Evolutionary conservation across 2,329 filamentous ascomycete genomes (phyloP), one percentile per base, ranked within the genome.

Genomic region (Oidium heveae): DNA sequence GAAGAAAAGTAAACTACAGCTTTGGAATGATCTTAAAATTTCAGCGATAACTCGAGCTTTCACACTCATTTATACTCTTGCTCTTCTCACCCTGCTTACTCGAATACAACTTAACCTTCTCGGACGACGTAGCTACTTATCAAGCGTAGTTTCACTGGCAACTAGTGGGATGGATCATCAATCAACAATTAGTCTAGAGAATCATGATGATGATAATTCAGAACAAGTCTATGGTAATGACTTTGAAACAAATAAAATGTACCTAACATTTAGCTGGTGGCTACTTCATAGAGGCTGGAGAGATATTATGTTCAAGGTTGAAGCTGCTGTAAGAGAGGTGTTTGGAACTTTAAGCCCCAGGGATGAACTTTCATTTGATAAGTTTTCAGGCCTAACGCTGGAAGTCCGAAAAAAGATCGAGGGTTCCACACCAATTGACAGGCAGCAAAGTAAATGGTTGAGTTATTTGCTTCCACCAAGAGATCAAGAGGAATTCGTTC

Each of bases 201-300:
- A 96, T 67, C 81, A 93, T 63, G 89, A 95, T 65, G 88, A 95
- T 65, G 86, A 91, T 65, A 82, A 83, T 63, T 73, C 76, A 18
- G 84, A 89, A 54, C 83, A 88, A 61, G 76, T 80, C 4, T 87
- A 93, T 64, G 87, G 87, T 47, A 89, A 84, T 66, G 91, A 98
- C 67, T 95, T 94, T 61, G 88, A 95, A 67, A 94, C 87, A 36
- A 98, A 98, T 68, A 76, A 88, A 61, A 84, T 85, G 64, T 98
- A 96, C 65, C 73, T 98, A 52, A 93, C 88, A 43, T 94, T 96
- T 66, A 94, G 86, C 68, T 98, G 91, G 91, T 98, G 89, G 88
- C 71, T 98, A 50, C 73, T 98, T 51, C 89, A 98, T 68, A 79
- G 79, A 59, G 91, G 91, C 46, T 96, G 87, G 80, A 78, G 80